These are phyloP conservation scores for Syzygium syzygioides DNA, from an alignment of 441 rosid species.

Conservation along the genomic window DNA sequence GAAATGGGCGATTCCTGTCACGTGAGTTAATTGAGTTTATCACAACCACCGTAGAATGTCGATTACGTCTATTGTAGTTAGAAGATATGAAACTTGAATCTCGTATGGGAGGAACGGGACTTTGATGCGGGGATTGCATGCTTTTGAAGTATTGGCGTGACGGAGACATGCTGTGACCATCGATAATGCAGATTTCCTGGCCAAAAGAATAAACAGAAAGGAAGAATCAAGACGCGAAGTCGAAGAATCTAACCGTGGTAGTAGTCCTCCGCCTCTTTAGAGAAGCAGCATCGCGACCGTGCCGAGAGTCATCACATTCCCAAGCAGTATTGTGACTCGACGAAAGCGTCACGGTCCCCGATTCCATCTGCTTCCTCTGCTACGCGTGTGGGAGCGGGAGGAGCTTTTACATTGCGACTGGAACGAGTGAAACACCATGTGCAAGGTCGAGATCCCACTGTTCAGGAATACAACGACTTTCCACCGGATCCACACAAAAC, in stretches of 20 bases:
- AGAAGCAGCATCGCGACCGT: background rate
- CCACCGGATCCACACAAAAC: background rate
- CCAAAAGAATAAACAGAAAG: too few relatives aligned
- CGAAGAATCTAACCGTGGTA: background rate
- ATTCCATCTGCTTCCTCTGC: background rate
- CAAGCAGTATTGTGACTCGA: background rate
- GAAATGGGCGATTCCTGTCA: fast-evolving
- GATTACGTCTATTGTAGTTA: too few relatives aligned
- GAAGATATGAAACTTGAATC: background rate
- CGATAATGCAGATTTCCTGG: background rate
- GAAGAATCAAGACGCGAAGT: background rate
- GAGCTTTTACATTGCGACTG: background rate
- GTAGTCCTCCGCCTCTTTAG: background rate
- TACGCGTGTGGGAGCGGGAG: background rate
- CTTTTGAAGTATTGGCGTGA: background rate
- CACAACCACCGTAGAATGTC: background rate
- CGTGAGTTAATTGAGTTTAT: background rate
- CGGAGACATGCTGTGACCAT: background rate
- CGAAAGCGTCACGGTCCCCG: too few relatives aligned
- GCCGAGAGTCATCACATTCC: background rate
- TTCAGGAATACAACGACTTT: background rate
- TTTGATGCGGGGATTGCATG: background rate
- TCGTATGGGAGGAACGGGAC: background rate
- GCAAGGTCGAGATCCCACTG: background rate
- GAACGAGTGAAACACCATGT: background rate